Evolutionary conservation across 345 rosid genomes (phyloP).

Genomic region (Passiflora organensis): DNA sequence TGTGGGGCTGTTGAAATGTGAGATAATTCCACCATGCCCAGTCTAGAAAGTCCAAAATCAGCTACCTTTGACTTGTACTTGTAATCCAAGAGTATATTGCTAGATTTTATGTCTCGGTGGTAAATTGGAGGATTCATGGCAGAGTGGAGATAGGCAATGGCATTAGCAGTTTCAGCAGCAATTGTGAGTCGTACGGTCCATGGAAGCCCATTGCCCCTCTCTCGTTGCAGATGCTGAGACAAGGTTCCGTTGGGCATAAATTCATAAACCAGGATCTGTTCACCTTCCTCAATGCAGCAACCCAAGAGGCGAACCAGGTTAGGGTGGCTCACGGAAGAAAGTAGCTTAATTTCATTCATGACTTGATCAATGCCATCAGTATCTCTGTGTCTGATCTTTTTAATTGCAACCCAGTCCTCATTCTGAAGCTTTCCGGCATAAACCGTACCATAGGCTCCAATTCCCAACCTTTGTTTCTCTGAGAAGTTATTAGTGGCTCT

Average conservation of each 20-base stretch:
- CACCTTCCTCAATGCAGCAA: constrained; percentile 85
- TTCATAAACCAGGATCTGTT: constrained; percentile 84
- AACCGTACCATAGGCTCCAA: constrained; percentile 93
- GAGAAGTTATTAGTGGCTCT: constrained; percentile 70
- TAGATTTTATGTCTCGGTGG: constrained; percentile 91
- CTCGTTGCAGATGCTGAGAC: constrained; percentile 77
- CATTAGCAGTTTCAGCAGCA: constrained; percentile 84
- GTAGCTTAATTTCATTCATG: constrained; percentile 92
- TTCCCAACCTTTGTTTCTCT: constrained; percentile 71
- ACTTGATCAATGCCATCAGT: constrained; percentile 77
- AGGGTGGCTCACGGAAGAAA: constrained; percentile 86
- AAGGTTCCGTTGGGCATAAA: constrained; percentile 87
- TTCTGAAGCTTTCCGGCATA: constrained; percentile 70
- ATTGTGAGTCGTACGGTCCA: constrained; percentile 77
- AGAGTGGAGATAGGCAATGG: constrained; percentile 88
- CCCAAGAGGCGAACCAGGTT: constrained; percentile 88
- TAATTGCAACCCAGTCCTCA: constrained; percentile 76
- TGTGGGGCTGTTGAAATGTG: constrained; percentile 93
- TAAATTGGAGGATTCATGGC: constrained; percentile 80
- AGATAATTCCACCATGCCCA: constrained; percentile 69
- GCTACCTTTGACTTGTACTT: constrained; percentile 82
- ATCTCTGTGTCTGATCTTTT: constrained; percentile 69
- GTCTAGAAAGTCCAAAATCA: constrained; percentile 92
- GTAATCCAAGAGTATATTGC: constrained; percentile 80
- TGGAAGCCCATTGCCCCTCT: constrained; percentile 66